Conservation (phyloP, 345 rosid genomes). For the Dimocarpus longan region DNA sequence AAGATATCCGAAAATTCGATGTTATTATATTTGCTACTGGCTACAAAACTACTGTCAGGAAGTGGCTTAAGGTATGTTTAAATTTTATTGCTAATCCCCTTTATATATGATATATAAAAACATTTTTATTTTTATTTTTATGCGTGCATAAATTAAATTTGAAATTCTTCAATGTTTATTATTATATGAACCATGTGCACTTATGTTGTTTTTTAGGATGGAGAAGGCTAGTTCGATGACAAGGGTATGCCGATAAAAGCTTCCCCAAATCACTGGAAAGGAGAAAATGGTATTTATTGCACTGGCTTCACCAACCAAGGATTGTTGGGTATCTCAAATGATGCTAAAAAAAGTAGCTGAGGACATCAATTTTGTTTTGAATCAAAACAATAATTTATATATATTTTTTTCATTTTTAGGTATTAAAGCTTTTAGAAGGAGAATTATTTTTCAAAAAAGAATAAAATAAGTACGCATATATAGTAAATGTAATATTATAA, state of each 20-base stretch:
- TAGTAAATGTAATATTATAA: too few species aligned
- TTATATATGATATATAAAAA: too few species aligned
- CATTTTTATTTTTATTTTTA: too few species aligned
- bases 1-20: background rate
- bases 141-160: background rate
- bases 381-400: background rate
- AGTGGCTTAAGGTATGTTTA: slow-evolving; percentile 13
- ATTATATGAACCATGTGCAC: background rate
- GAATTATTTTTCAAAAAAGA: too few species aligned
- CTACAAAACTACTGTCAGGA: slow-evolving; percentile 9
- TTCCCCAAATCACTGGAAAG: slow-evolving; percentile 26
- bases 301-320: slow-evolving; percentile 44
- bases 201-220: background rate
- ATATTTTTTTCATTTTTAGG: too few species aligned
- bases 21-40: slow-evolving; percentile 21
- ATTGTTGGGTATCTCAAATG: slow-evolving; percentile 35
- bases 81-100: too few species aligned
- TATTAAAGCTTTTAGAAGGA: too few species aligned
- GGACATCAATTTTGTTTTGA: slow-evolving; percentile 23
- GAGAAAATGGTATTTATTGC: slow-evolving; percentile 41
- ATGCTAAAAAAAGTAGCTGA: slow-evolving; percentile 38
- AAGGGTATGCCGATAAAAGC: slow-evolving; percentile 17
- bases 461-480: too few species aligned
- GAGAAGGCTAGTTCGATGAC: background rate
- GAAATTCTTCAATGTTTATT: background rate